phyloP scores from a whole-genome alignment of 441 rosid genomes.

The Pelargonium citronellum region DNA sequence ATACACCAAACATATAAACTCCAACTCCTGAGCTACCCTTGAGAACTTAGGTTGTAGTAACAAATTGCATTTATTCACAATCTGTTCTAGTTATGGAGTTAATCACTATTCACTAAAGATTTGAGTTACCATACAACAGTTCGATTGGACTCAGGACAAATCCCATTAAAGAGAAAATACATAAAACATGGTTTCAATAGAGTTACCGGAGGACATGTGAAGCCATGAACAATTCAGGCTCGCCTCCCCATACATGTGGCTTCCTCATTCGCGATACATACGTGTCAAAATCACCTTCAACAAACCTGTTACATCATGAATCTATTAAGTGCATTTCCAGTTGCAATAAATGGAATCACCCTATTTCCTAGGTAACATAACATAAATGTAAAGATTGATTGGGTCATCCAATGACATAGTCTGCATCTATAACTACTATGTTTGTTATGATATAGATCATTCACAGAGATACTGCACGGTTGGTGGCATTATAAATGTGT shows the following conservation, averaged over 20 bases:
- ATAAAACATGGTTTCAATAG: neutral
- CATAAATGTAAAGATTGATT: neutral
- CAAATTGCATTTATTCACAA: neutral
- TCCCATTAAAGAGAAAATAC: neutral
- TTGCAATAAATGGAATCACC: neutral
- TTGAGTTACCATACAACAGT: neutral
- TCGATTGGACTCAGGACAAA: neutral
- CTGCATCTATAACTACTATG: neutral
- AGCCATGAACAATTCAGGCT: conserved; percentile 90
- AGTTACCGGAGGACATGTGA: conserved; percentile 78
- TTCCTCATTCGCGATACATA: conserved; percentile 67
- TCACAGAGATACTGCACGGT: neutral
- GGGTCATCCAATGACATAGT: neutral
- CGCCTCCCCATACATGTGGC: conserved; percentile 96
- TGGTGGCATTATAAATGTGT: neutral
- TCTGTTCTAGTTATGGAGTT: neutral
- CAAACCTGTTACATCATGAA: conserved; percentile 52
- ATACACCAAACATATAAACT: no score
- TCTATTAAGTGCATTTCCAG: conserved; percentile 13
- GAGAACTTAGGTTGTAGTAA: neutral
- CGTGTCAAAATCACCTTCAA: conserved; percentile 83
- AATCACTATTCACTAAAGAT: neutral
- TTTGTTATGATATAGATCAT: neutral
- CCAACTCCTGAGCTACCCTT: no score
- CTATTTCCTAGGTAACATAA: neutral